phyloP scores from a whole-genome alignment of 495 filamentous ascomycete species.

The Podospora sp. region DNA sequence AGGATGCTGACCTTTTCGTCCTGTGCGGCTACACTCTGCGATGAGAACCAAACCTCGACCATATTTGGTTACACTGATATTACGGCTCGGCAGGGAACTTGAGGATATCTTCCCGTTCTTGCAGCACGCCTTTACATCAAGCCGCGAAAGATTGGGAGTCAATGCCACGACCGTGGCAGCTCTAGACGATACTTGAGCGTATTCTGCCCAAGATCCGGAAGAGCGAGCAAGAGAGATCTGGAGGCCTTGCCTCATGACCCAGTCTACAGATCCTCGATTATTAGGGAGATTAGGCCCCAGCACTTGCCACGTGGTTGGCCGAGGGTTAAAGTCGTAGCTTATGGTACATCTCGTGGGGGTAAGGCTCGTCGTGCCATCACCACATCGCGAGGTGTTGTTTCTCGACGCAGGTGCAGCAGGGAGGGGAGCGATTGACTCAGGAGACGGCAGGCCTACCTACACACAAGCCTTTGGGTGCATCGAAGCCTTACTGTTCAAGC shows the following conservation, averaged over 20 bases:
- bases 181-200: background rate
- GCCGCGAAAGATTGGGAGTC: background rate
- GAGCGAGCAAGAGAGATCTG: background rate
- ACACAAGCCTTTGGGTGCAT: constrained; percentile 2
- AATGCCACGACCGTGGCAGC: background rate
- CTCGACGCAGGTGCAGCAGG: background rate
- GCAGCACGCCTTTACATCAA: background rate
- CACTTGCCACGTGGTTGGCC: constrained; percentile 23
- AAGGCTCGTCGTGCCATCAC: constrained; percentile 2
- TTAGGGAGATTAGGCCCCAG: background rate
- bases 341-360: background rate
- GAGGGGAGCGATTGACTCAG: constrained; percentile 3
- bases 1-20: background rate
- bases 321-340: constrained; percentile 10
- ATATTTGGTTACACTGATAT: background rate
- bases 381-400: background rate
- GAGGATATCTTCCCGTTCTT: background rate
- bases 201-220: background rate
- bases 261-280: background rate
- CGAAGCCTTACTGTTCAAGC: constrained; percentile 19
- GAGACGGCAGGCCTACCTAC: background rate
- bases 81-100: background rate
- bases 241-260: background rate
- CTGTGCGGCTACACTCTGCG: background rate
- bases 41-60: background rate